Percentiles rank a stretch among this genome's conserved stretches.
Conservation (phyloP, 768 basidiomycete species). For the Tephrocybe rancida region DNA sequence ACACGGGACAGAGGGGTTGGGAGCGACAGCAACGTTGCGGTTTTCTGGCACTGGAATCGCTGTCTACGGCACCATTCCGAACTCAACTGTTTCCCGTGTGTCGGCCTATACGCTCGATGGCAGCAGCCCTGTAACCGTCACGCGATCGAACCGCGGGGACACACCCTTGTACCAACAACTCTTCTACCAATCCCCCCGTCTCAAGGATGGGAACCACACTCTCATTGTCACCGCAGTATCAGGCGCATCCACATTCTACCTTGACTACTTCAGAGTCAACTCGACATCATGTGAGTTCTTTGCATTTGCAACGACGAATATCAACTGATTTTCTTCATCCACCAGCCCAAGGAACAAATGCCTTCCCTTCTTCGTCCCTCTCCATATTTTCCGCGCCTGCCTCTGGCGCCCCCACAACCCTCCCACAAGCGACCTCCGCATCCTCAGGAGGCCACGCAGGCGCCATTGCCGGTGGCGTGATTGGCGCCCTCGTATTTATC, state of each 20-base stretch:
- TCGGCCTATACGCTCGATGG: constrained; percentile 26
- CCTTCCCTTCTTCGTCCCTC: not conserved
- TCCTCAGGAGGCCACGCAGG: constrained; percentile 10
- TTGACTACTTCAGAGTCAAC: constrained; percentile 23
- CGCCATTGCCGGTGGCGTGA: constrained; percentile 22
- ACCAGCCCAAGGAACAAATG: not conserved
- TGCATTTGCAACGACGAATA: not conserved
- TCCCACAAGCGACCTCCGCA: not conserved
- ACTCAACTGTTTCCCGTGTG: constrained; percentile 3
- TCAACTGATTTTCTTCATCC: not conserved
- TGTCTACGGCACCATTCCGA: constrained; percentile 23
- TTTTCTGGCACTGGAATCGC: constrained; percentile 19
- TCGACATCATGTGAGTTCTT: constrained; percentile 4
- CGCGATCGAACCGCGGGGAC: not conserved
- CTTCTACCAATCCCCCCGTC: constrained; percentile 22
- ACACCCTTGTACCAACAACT: constrained; percentile 17
- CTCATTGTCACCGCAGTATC: constrained; percentile 21
- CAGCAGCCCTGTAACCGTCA: constrained; percentile 8
- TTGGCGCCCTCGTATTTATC: constrained; percentile 18
- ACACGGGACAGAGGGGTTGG: constrained; percentile 2
- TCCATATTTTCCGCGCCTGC: not conserved
- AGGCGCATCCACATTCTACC: constrained; percentile 17
- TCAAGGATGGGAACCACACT: constrained; percentile 22
- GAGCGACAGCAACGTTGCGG: constrained; percentile 13
- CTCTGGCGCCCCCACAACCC: not conserved